These are phyloP conservation scores for Herpetospermum pedunculosum DNA, from an alignment of 306 rosid species.

Conservation along the genomic window DNA sequence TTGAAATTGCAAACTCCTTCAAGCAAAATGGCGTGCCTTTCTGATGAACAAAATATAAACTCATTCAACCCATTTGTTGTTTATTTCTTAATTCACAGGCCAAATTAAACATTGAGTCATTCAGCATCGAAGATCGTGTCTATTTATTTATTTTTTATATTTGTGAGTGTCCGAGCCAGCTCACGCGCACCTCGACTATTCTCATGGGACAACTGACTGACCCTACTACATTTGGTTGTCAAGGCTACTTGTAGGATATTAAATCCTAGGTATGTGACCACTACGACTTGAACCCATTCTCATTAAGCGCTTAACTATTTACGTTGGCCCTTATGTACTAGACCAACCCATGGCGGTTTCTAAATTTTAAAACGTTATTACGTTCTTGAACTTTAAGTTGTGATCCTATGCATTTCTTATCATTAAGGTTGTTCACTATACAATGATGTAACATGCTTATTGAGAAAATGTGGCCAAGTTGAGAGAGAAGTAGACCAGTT, in stretches of 20 bases:
- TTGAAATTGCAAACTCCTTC: conserved; percentile 62
- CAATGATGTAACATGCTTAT: background rate
- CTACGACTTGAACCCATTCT: no score
- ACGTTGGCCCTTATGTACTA: no score
- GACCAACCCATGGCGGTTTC: background rate
- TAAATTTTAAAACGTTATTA: background rate
- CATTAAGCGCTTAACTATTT: no score
- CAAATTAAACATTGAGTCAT: background rate
- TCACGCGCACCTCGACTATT: no score
- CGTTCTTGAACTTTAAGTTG: background rate
- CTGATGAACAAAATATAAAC: conserved; percentile 31
- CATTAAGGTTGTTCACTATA: background rate
- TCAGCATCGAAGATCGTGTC: background rate
- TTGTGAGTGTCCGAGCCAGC: no score
- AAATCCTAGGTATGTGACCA: no score
- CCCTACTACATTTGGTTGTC: no score
- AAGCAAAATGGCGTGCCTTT: conserved; percentile 41
- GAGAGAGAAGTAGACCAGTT: background rate
- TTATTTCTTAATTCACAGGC: background rate
- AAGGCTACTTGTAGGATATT: no score
- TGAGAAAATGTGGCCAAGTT: background rate
- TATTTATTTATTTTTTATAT: no score
- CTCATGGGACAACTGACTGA: no score
- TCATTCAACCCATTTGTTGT: background rate
- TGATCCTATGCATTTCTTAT: background rate